These are phyloP conservation scores for Fusarium napiforme DNA, from an alignment of 2,329 filamentous ascomycete species.

Conservation along the genomic window DNA sequence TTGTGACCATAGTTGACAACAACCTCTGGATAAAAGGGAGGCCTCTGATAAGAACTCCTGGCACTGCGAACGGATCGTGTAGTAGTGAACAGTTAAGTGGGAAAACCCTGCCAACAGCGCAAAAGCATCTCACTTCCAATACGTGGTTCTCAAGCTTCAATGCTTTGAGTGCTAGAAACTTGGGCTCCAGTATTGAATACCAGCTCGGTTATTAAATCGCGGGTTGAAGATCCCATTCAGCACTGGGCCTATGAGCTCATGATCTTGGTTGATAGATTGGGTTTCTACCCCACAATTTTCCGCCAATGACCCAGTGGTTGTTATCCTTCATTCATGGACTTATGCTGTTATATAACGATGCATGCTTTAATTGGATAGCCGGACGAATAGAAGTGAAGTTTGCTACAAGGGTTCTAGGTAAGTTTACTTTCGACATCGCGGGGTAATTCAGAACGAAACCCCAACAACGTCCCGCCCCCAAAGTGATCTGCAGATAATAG, in stretches of 20 bases:
- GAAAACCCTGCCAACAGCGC: accelerated
- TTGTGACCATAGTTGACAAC: accelerated
- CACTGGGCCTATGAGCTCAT: neutral
- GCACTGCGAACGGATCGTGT: no score
- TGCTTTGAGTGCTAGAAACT: accelerated
- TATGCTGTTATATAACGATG: neutral
- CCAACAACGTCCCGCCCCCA: neutral
- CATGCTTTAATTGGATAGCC: neutral
- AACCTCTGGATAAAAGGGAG: neutral
- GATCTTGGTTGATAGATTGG: no score
- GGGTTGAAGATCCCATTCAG: no score
- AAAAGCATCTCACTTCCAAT: no score
- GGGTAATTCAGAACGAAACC: neutral
- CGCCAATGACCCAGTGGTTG: neutral
- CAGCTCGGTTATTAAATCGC: no score
- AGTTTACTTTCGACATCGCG: neutral
- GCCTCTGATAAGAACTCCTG: no score
- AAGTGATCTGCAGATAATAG: neutral
- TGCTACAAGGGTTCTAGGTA: neutral
- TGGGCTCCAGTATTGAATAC: accelerated
- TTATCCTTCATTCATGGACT: neutral
- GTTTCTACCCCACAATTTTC: neutral
- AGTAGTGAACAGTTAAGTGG: accelerated
- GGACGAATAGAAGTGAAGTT: neutral
- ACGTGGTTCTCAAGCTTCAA: no score